Conservation (phyloP, 805 yeast genomes). For the Kurtzmaniella cleridarum region DNA sequence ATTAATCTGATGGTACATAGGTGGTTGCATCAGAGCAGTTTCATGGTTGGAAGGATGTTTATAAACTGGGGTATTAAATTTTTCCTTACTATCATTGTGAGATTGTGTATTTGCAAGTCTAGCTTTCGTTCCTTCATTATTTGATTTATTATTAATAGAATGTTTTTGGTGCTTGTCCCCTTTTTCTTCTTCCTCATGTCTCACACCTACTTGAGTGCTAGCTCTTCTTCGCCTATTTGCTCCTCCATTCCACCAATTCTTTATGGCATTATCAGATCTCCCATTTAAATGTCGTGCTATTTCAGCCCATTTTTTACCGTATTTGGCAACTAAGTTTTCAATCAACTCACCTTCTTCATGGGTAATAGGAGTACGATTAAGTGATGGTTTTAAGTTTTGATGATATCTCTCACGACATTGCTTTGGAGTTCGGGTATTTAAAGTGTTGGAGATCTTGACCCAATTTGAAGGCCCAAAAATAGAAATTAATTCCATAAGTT, state of each 20-base stretch:
- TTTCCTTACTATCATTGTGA: too few relatives aligned
- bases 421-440: slow-evolving; percentile 79
- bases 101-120: too few relatives aligned
- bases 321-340: slow-evolving; percentile 68
- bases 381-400: slow-evolving; percentile 81
- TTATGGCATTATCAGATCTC: slow-evolving; percentile 83
- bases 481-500: slow-evolving; percentile 62
- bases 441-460: slow-evolving; percentile 75
- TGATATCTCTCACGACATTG: slow-evolving; percentile 91
- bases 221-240: slow-evolving; percentile 73
- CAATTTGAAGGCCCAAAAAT: slow-evolving; percentile 79
- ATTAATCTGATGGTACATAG: background rate
- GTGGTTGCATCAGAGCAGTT: background rate
- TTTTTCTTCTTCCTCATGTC: slow-evolving; percentile 4
- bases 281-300: slow-evolving; percentile 85
- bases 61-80: too few relatives aligned
- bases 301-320: slow-evolving; percentile 93
- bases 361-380: slow-evolving; percentile 78
- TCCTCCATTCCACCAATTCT: slow-evolving; percentile 97
- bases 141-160: background rate
- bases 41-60: too few relatives aligned
- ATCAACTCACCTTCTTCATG: slow-evolving; percentile 79
- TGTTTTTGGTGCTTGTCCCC: too few relatives aligned
- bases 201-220: slow-evolving; percentile 11
- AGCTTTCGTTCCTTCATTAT: background rate